These are phyloP conservation scores for Pisolithus sp. DNA, from an alignment of 768 basidiomycete species.

Conservation along the genomic window DNA sequence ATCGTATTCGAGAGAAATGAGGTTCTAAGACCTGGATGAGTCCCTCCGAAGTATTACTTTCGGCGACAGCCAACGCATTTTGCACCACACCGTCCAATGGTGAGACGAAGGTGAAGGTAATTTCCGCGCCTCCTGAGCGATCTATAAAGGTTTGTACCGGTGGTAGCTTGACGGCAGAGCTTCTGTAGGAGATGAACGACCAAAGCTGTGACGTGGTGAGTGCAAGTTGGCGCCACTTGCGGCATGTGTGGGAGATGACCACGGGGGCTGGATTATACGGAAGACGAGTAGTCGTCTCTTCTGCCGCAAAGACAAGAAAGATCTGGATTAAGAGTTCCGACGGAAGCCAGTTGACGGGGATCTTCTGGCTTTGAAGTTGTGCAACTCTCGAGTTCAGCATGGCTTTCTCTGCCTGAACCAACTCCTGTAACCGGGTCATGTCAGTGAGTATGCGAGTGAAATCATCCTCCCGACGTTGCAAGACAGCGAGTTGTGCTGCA, in stretches of 20 bases:
- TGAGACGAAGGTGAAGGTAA: conserved; percentile 32
- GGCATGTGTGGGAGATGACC: conserved; percentile 43
- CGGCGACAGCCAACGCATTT: conserved; percentile 13
- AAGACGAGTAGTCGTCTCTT: conserved; percentile 20
- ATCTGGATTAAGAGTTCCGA: conserved; percentile 41
- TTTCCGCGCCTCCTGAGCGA: conserved; percentile 28
- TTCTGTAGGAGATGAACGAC: conserved; percentile 32
- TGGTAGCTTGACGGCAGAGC: conserved; percentile 16
- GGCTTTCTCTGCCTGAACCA: conserved; percentile 29
- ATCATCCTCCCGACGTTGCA: conserved; percentile 34
- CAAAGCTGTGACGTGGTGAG: conserved; percentile 40
- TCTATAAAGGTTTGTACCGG: conserved; percentile 27
- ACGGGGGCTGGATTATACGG: conserved; percentile 31
- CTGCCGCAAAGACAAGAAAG: conserved; percentile 30
- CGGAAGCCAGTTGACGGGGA: conserved; percentile 48
- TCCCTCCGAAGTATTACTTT: conserved; percentile 11
- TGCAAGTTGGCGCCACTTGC: conserved; percentile 42
- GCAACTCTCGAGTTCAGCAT: conserved; percentile 23
- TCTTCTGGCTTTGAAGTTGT: conserved; percentile 34
- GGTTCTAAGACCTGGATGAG: conserved; percentile 19
- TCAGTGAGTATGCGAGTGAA: conserved; percentile 36
- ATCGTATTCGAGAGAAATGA: conserved; percentile 26
- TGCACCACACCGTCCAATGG: conserved; percentile 3
- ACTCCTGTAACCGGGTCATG: conserved; percentile 32
- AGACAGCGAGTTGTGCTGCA: conserved; percentile 31